A percentile compares a stretch with the other conserved stretches of the same genome.
phyloP scores from a whole-genome alignment of 2,329 filamentous ascomycete species.

The Westerdykella sp. region DNA sequence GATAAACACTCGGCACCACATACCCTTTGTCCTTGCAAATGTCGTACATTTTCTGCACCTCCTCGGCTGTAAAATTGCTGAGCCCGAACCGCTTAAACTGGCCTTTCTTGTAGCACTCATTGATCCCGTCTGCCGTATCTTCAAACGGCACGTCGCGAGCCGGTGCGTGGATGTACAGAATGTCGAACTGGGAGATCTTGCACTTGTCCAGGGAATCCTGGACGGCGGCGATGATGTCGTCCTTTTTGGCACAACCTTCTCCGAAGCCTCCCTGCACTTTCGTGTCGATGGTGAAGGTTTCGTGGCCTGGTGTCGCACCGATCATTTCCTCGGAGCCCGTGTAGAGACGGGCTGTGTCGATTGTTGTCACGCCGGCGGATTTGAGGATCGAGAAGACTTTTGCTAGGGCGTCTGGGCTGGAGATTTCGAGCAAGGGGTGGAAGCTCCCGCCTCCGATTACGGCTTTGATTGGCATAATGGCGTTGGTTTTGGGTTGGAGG shows the following conservation, averaged over 20 bases:
- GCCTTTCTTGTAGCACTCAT: slow-evolving; percentile 6
- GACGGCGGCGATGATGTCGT: slow-evolving; percentile 30
- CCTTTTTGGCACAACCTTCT: slow-evolving; percentile 30
- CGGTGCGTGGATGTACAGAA: slow-evolving; percentile 6
- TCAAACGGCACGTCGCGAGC: slow-evolving; percentile 1
- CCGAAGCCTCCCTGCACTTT: slow-evolving; percentile 41
- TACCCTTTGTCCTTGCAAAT: slow-evolving; percentile 3
- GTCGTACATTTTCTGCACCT: slow-evolving; percentile 4
- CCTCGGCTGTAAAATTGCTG: slow-evolving; percentile 2
- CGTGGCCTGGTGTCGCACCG: slow-evolving; percentile 35
- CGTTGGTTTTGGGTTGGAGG: too few relatives aligned
- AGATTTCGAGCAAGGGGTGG: slow-evolving; percentile 8
- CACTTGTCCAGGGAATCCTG: slow-evolving; percentile 26
- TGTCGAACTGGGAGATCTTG: slow-evolving; percentile 12
- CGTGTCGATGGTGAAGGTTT: slow-evolving; percentile 43
- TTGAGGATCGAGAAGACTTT: slow-evolving; percentile 28
- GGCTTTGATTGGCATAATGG: slow-evolving; percentile 25
- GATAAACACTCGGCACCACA: slow-evolving; percentile 36
- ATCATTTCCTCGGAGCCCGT: slow-evolving; percentile 39
- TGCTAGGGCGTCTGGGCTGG: slow-evolving; percentile 11
- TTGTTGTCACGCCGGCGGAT: slow-evolving; percentile 26
- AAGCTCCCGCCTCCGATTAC: slow-evolving; percentile 33
- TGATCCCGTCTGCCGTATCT: slow-evolving; percentile 5
- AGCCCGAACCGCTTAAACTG: slow-evolving; percentile 9
- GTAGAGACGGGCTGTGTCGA: slow-evolving; percentile 42